Base-by-base conservation (phyloP, 1,284 basidiomycete genomes). In the Boletus mariae region DNA sequence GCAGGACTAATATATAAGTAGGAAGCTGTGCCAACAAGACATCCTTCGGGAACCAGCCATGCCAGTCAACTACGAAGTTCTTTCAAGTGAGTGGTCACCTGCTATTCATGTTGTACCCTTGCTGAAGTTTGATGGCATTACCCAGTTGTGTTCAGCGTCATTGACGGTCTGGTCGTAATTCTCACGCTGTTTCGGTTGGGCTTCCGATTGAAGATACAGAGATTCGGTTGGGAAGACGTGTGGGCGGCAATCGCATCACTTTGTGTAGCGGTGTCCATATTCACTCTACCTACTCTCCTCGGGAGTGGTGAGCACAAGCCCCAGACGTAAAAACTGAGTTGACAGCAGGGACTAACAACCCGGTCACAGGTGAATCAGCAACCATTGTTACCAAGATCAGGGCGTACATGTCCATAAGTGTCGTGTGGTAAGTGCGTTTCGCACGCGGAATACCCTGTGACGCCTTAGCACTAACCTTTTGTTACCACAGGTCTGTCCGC, bases 181-280 rank as follows among this genome's bases (percentile, higher is more conserved):
- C 45, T 62, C 37, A 61, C 59, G 1, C 25, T 53, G 4, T 59
- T 63, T 54, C 61, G 61, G 11, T 12, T 66, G 9, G 49, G 35
- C 0, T 52, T 65, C 34, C 59, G 61, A 10, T 47, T 55, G 7
- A 43, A 23, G 23, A 55, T 65, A 48, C 52, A 29, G 38, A 34
- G 53, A 23, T 54, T 63, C 35, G 61, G 61, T 63, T 63, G 61
- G 63, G 63, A 65, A 50, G 63, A 62, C 29, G 17, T 17, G 1
- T 63, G 62, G 64, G 60, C 61, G 13, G 47, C 44, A 0, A 20
- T 60, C 9, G 52, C 54, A 5, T 23, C 25, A 0, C 10, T 56
- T 13, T 53, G 43, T n/a, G 17, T 54, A 1, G 5, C 31, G 2
- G 13, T 34, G 31, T 61, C 40, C 17, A 25, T 55, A 9, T 1